Percentiles rank a stretch among this genome's conserved stretches.
phyloP scores from a whole-genome alignment of 1,284 basidiomycete species.

The Entoloma clypeatum region DNA sequence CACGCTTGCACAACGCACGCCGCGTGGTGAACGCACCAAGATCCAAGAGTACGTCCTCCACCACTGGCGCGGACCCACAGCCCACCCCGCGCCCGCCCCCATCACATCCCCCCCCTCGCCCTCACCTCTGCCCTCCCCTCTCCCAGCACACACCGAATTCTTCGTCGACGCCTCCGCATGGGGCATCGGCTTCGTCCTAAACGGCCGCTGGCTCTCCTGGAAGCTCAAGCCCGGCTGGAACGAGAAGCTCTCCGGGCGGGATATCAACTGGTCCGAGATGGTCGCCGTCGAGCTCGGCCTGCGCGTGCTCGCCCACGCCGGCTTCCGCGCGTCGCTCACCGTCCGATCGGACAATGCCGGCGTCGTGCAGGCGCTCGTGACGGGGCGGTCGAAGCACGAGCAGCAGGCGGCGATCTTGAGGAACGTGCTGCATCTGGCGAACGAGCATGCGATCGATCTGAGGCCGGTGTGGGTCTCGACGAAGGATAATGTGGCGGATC shows the following conservation, averaged over 20 bases:
- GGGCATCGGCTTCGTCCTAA: conserved; percentile 36
- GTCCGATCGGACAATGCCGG: conserved; percentile 24
- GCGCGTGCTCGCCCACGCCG: conserved; percentile 21
- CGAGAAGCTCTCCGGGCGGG: conserved; percentile 16
- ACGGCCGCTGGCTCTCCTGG: conserved; percentile 31
- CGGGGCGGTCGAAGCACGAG: conserved; percentile 12
- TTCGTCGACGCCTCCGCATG: conserved; percentile 34
- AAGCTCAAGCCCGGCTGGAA: conserved; percentile 25
- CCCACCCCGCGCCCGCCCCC: background rate
- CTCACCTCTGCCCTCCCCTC: background rate
- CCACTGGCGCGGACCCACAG: conserved; percentile 19
- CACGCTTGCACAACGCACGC: conserved; percentile 34
- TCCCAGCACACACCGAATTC: conserved; percentile 17
- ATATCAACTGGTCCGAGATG: conserved; percentile 36
- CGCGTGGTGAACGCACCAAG: conserved; percentile 33
- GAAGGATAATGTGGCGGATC: conserved; percentile 17
- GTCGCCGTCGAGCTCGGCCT: conserved; percentile 35
- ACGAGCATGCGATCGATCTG: conserved; percentile 9
- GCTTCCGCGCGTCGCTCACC: conserved; percentile 14
- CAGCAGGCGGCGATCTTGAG: conserved; percentile 15
- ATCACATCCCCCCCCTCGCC: background rate
- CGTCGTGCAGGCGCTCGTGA: conserved; percentile 19
- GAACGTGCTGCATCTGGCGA: conserved; percentile 11
- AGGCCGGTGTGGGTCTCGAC: conserved; percentile 17
- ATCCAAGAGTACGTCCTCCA: conserved; percentile 36